Percentiles rank a stretch among this genome's conserved stretches.
phyloP scores from a whole-genome alignment of 345 rosid species.

The Brassica incana region DNA sequence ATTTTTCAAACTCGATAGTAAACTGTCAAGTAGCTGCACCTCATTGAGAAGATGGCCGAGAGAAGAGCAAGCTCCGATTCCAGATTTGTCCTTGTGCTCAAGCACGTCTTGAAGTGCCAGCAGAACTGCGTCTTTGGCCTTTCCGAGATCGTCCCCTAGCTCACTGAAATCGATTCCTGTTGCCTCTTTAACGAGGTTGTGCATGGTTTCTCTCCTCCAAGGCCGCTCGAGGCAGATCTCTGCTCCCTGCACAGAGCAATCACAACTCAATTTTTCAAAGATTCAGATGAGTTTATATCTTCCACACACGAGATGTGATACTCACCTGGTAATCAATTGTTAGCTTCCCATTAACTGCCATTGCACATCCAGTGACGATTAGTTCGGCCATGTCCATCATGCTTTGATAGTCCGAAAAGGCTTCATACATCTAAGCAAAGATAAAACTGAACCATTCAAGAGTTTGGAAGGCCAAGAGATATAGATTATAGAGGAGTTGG shows the following conservation, averaged over 20 bases:
- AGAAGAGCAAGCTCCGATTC: slow-evolving; percentile 71
- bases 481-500: background rate
- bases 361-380: slow-evolving; percentile 78
- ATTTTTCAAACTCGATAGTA: background rate
- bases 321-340: slow-evolving; percentile 81
- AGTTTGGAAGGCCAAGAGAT: slow-evolving; percentile 17
- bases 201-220: slow-evolving; percentile 97
- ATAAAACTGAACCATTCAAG: slow-evolving; percentile 15
- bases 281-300: slow-evolving; percentile 8
- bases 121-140: slow-evolving; percentile 64
- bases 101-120: slow-evolving; percentile 52
- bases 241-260: slow-evolving; percentile 56
- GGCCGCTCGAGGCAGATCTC: slow-evolving; percentile 82
- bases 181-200: slow-evolving; percentile 82
- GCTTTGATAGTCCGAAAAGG: slow-evolving; percentile 83
- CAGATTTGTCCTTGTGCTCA: slow-evolving; percentile 68
- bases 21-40: slow-evolving; percentile 45
- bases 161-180: slow-evolving; percentile 69
- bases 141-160: slow-evolving; percentile 55
- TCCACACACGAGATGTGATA: too few relatives aligned
- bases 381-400: slow-evolving; percentile 95
- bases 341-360: slow-evolving; percentile 75
- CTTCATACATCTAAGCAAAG: slow-evolving; percentile 82
- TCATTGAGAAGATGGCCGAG: slow-evolving; percentile 86
- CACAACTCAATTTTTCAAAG: slow-evolving; percentile 22